Evolutionary conservation across 495 filamentous ascomycete genomes (phyloP), one percentile per base, ranked within the genome.

Genomic region (Lepidopterella palustris): DNA sequence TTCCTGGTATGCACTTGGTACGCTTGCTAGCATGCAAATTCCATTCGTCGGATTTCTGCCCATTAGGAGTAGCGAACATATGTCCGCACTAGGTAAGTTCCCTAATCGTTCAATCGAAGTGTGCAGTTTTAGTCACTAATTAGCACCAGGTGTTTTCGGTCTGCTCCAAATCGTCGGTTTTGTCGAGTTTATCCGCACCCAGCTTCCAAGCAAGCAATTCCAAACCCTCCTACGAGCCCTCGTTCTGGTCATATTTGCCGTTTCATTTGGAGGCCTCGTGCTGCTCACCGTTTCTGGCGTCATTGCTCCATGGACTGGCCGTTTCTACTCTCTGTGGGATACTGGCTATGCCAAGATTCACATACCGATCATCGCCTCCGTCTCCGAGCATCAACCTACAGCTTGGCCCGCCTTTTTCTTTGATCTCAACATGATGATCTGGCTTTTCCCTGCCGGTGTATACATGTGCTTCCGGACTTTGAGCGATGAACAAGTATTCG

Each of bases 331-430:
- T 0, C 83, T 99, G 31, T 99, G 92, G 92, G 95, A 99, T 74
- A 99, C 95, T 9, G 90, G 89, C 65, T 99, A 99, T 71, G 95
- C 95, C 65, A 99, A 99, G 77, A 95, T 97, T 60, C 95, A 99
- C 66, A 99, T 99, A 71, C 95, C 95, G 31, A 99, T 99, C 69
- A 99, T 99, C 74, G 95, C 95, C 24, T 97, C 93, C 2, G 95
- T 99, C 26, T 99, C 95, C 6, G 95, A 99, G 73, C 95, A 99
- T 80, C 95, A 99, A 73, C 95, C 95, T 11, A 99, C 95, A 25
- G 95, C 95, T n/a, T 99, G 95, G 95, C 95, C 95, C 6, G 91
- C 95, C 31, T 99, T 97, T 82, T 99, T 97, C 77, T 99, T 99
- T 73, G 95, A 99, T 67, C 80, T 99, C 64, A 96, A 95, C 76